Base-by-base conservation (phyloP, 345 rosid genomes). In the Gynandropsis gynandra region DNA sequence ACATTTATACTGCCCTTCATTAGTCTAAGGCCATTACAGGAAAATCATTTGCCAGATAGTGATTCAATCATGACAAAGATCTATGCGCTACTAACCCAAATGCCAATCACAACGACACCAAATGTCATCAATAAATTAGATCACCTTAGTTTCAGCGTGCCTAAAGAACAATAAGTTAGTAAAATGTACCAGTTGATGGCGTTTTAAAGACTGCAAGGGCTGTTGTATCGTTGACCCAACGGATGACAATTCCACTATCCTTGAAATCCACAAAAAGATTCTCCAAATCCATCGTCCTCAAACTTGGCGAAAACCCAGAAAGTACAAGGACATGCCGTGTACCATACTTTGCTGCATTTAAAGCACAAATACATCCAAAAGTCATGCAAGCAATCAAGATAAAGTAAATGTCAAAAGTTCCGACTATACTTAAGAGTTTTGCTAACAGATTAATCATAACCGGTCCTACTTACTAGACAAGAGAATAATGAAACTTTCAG, bases 171-270 rank as follows among this genome's bases (percentile, higher is more conserved):
- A 16, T 20, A 54, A 42, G 18, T 21, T 4, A 34, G 20, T 35
- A 13, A 52, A 27, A 38, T 2, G 63, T 83, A 87, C 98, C 96
- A 32, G 61, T 50, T 50, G 85, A 68, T 10, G 98, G 89, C 42
- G 82, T 70, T 66, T 53, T 74, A 64, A 90, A 87, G 36, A 90
- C 98, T 46, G 93, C 96, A 67, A 87, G 85, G 8, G 98, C 96
- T 10, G 72, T 57, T 53, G 89, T 90, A 64, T 92, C 95, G 73
- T 79, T 80, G 50, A 87, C 82, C 96, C 98, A 92, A 58, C 86
- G 87, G 72, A 92, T 80, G 55, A 69, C 72, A 57, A 87, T 54
- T 59, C 76, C 85, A 32, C 40, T 64, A 50, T 69, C 87, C 59
- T 54, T 80, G 39, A 75, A 85, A 63, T 74, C 84, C 44, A 62